A percentile compares a stretch with the other conserved stretches of the same genome.
Evolutionary conservation across 139 green algal species (phyloP).

Genomic region (Zygnema circumcarinatum): DNA sequence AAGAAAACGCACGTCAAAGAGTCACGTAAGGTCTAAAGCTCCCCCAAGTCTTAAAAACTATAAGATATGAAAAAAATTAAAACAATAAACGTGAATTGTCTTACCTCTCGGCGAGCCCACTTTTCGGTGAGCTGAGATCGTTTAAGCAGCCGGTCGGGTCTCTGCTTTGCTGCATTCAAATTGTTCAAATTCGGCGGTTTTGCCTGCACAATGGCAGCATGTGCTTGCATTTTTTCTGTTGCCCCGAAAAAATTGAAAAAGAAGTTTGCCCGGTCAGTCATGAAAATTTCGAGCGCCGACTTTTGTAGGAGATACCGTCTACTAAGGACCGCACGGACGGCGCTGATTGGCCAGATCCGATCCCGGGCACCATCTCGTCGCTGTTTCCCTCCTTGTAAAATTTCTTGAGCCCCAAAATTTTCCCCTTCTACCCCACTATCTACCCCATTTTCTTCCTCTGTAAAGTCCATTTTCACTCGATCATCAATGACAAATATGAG

Average conservation of each 20-base stretch:
- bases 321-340: slow-evolving; percentile 48
- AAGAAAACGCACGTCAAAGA: slow-evolving; percentile 8
- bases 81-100: too few relatives aligned
- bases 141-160: slow-evolving; percentile 36
- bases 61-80: too few relatives aligned
- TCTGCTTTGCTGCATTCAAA: slow-evolving; percentile 12
- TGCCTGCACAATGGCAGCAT: slow-evolving; percentile 28
- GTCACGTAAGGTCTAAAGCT: slow-evolving; percentile 19
- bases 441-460: background rate
- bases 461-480: slow-evolving; percentile 23
- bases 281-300: slow-evolving; percentile 65
- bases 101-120: slow-evolving; percentile 47
- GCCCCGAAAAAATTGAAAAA: slow-evolving; percentile 66
- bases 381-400: slow-evolving; percentile 9
- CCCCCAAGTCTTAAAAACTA: background rate
- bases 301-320: slow-evolving; percentile 60
- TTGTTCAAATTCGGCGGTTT: slow-evolving; percentile 35
- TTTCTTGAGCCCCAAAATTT: too few relatives aligned
- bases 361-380: slow-evolving; percentile 20
- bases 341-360: slow-evolving; percentile 30
- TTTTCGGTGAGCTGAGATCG: slow-evolving; percentile 36
- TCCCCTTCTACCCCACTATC: background rate
- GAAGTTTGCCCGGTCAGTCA: slow-evolving; percentile 62
- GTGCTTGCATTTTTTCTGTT: slow-evolving; percentile 13
- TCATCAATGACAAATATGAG: slow-evolving; percentile 49